A percentile compares a stretch with the other conserved stretches of the same genome.
These are phyloP conservation scores for Schizosaccharomyces cryophilus DNA, from an alignment of 805 yeast species.

Conservation along the genomic window DNA sequence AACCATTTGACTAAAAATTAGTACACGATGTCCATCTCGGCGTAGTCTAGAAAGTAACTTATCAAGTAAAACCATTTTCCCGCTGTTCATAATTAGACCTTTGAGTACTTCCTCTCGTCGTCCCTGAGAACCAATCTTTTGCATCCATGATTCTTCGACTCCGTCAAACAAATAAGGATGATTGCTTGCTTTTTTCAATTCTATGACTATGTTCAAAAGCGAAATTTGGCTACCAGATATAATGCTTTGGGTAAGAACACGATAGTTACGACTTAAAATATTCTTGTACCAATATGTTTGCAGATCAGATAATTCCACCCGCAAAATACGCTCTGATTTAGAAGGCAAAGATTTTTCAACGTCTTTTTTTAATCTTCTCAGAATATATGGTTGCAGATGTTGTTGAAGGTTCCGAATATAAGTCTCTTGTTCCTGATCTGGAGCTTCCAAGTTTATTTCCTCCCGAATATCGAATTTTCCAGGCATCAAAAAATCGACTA, in stretches of 20 bases:
- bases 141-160: slow-evolving; percentile 62
- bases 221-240: slow-evolving; percentile 34
- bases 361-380: slow-evolving; percentile 84
- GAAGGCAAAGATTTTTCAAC: slow-evolving; percentile 93
- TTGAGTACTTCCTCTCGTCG: slow-evolving; percentile 54
- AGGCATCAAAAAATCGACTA: slow-evolving; percentile 88
- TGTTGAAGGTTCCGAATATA: slow-evolving; percentile 69
- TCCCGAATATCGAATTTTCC: slow-evolving; percentile 74
- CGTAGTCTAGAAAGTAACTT: slow-evolving; percentile 60
- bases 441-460: slow-evolving; percentile 83
- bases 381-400: slow-evolving; percentile 70
- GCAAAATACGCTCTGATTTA: slow-evolving; percentile 76
- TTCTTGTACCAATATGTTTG: slow-evolving; percentile 91
- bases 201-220: slow-evolving; percentile 76
- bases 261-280: slow-evolving; percentile 71
- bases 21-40: slow-evolving; percentile 87
- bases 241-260: slow-evolving; percentile 50
- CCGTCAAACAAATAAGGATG: slow-evolving; percentile 89
- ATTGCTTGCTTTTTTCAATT: slow-evolving; percentile 84
- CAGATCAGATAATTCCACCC: slow-evolving; percentile 84
- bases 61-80: slow-evolving; percentile 91
- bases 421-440: slow-evolving; percentile 63
- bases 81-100: slow-evolving; percentile 92
- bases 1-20: slow-evolving; percentile 93
- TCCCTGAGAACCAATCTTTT: slow-evolving; percentile 29